Conservation (phyloP, 1,284 basidiomycete species). For the Naganishia albida region DNA sequence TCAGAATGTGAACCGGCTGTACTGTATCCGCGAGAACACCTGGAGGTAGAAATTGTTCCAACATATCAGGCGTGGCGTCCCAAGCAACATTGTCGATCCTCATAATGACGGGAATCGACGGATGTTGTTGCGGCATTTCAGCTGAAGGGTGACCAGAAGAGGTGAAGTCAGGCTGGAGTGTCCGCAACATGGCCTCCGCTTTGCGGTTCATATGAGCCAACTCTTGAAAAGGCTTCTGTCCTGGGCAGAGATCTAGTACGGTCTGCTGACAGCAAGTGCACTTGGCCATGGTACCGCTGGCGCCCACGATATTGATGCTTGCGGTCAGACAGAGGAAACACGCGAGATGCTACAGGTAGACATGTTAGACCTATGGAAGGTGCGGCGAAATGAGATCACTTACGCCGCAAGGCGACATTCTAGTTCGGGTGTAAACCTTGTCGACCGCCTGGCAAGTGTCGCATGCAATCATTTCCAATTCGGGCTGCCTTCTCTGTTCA, state of each 20-base stretch:
- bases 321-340: slow-evolving; percentile 34
- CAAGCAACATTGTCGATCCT: slow-evolving; percentile 54
- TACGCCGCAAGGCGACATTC: slow-evolving; percentile 27
- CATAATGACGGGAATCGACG: slow-evolving; percentile 39
- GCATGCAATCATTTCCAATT: slow-evolving; percentile 2
- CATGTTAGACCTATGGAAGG: not conserved
- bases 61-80: slow-evolving; percentile 51
- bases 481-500: not conserved
- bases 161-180: not conserved
- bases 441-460: slow-evolving; percentile 22
- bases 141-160: not conserved
- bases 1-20: slow-evolving; percentile 51
- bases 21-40: slow-evolving; percentile 40
- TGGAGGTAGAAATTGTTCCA: slow-evolving; percentile 47
- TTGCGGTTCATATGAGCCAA: not conserved
- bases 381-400: not conserved
- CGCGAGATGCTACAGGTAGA: slow-evolving; percentile 27
- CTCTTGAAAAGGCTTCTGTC: not conserved
- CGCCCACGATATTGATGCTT: slow-evolving; percentile 32
- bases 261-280: slow-evolving; percentile 20
- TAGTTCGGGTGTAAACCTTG: slow-evolving; percentile 46
- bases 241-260: slow-evolving; percentile 17
- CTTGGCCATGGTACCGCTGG: slow-evolving; percentile 15
- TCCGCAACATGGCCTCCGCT: not conserved
- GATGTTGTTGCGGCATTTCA: not conserved